Percentiles rank a stretch among this genome's conserved stretches.
Evolutionary conservation across 1,284 basidiomycete species (phyloP).

Genomic region (Trametes sp.): DNA sequence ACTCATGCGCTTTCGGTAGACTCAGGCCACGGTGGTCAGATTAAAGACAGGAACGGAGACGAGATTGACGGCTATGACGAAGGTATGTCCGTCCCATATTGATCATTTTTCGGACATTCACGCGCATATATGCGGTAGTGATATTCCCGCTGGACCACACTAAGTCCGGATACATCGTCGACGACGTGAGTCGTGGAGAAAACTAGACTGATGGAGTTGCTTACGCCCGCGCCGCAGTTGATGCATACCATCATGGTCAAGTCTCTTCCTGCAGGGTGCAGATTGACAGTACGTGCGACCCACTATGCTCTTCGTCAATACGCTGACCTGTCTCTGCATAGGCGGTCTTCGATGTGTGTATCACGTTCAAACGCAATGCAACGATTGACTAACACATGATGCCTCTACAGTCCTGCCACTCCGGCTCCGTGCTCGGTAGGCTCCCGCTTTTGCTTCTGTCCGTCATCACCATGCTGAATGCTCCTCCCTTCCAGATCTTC

Average conservation of each 20-base stretch:
- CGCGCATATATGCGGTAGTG: slow-evolving; percentile 29
- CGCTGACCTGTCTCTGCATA: slow-evolving; percentile 36
- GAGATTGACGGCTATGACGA: slow-evolving; percentile 75
- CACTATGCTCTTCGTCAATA: background rate
- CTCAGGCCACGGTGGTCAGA: slow-evolving; percentile 88
- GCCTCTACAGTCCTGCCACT: slow-evolving; percentile 63
- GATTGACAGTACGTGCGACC: slow-evolving; percentile 66
- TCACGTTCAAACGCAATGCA: background rate
- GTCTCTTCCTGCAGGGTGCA: slow-evolving; percentile 65
- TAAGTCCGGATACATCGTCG: slow-evolving; percentile 71
- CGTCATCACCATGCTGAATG: background rate
- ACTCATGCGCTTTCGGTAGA: slow-evolving; percentile 46
- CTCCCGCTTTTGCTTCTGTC: background rate
- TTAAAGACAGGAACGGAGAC: slow-evolving; percentile 73
- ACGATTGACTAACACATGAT: slow-evolving; percentile 17
- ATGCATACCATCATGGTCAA: slow-evolving; percentile 70
- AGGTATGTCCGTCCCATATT: slow-evolving; percentile 38
- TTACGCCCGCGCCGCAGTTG: slow-evolving; percentile 46
- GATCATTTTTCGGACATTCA: background rate
- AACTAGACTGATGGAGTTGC: background rate
- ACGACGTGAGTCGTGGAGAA: slow-evolving; percentile 65
- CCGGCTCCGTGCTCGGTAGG: slow-evolving; percentile 66
- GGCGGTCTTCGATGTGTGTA: slow-evolving; percentile 74
- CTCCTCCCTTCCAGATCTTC: slow-evolving; percentile 55
- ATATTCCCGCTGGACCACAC: slow-evolving; percentile 81